Evolutionary conservation across 257 asterid genomes (phyloP).

Genomic region (Gynochthodes officinalis): DNA sequence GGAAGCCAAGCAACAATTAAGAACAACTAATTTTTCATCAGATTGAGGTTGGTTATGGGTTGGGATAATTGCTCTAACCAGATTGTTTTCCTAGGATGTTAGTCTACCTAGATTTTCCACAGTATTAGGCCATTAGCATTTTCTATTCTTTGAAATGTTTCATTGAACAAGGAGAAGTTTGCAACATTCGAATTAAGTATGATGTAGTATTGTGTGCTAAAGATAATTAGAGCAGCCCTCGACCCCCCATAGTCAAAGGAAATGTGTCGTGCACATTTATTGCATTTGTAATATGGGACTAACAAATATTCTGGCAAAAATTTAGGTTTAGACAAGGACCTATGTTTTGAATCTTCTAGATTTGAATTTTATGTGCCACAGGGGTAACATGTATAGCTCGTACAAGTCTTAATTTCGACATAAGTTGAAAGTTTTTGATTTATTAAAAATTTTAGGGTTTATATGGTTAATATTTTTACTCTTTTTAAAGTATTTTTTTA

Average conservation of each 20-base stretch:
- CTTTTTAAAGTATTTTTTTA: no score
- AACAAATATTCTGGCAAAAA: background rate
- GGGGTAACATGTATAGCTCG: no score
- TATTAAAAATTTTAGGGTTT: no score
- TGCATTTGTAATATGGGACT: background rate
- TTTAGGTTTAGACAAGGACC: background rate
- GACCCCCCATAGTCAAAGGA: background rate
- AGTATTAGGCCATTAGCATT: background rate
- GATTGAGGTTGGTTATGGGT: background rate
- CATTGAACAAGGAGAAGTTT: no score
- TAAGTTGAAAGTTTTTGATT: no score
- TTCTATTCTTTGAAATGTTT: background rate
- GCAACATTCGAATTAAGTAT: background rate
- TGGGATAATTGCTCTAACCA: background rate
- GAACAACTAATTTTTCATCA: background rate
- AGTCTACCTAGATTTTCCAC: background rate
- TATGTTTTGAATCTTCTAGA: slow-evolving; percentile 5
- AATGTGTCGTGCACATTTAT: background rate
- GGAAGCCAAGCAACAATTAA: background rate
- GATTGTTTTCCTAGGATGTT: background rate
- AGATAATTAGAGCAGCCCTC: background rate
- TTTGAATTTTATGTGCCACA: no score
- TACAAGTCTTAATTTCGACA: no score
- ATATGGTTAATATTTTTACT: no score
- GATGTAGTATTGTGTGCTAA: background rate